Evolutionary conservation across 192 early-diverging fungal genomes (phyloP).

Genomic region (Backusella liffmaniae): DNA sequence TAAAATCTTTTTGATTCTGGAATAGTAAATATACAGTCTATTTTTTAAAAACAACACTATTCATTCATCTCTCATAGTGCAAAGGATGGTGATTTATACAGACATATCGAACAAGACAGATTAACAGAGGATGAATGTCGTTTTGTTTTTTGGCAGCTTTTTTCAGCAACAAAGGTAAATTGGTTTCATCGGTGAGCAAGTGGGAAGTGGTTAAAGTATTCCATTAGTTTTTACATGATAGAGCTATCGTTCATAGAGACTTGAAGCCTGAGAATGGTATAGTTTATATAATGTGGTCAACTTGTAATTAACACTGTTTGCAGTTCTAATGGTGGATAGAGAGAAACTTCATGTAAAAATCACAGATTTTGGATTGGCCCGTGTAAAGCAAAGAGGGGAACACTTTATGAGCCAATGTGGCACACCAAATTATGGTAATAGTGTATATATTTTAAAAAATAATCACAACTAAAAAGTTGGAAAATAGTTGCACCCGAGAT

Average conservation of each 20-base stretch:
- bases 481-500: slow-evolving; percentile 18
- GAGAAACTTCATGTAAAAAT: slow-evolving; percentile 71
- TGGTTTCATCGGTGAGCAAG: too few relatives aligned
- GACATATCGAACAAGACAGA: slow-evolving; percentile 76
- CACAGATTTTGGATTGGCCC: slow-evolving; percentile 92
- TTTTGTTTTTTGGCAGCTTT: slow-evolving; percentile 74
- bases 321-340: slow-evolving; percentile 50
- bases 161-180: slow-evolving; percentile 66
- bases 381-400: slow-evolving; percentile 23
- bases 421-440: slow-evolving; percentile 76
- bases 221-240: slow-evolving; percentile 73
- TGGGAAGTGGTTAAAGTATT: too few relatives aligned
- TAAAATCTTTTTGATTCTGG: slow-evolving; percentile 15
- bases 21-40: slow-evolving; percentile 13
- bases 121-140: slow-evolving; percentile 79
- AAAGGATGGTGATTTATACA: slow-evolving; percentile 90
- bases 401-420: slow-evolving; percentile 68
- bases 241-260: slow-evolving; percentile 88
- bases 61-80: slow-evolving; percentile 44
- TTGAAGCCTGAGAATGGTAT: slow-evolving; percentile 76
- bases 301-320: too few relatives aligned
- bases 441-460: not conserved
- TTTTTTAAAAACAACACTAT: not conserved
- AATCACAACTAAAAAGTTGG: too few relatives aligned
- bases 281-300: too few relatives aligned